Evolutionary conservation across 1,284 basidiomycete species (phyloP).

Genomic region (Papiliotrema fonsecae): DNA sequence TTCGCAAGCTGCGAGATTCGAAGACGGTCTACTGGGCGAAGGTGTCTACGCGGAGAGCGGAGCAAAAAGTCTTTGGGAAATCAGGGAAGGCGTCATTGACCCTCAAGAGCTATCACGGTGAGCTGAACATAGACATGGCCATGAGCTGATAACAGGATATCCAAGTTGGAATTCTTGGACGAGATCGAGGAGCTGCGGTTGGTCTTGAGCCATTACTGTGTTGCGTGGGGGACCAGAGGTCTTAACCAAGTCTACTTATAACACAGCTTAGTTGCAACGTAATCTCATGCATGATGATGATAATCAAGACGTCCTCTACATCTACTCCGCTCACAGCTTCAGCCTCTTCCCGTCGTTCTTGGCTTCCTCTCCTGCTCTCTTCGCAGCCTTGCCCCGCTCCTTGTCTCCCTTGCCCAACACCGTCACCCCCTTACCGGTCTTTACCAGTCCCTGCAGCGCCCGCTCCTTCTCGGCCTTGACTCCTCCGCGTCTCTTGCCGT

Average conservation of each 20-base stretch:
- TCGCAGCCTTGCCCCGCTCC: conserved; percentile 42
- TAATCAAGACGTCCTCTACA: too few species aligned
- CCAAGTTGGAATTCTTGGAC: conserved; percentile 74
- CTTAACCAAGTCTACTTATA: too few species aligned
- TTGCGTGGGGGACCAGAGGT: conserved; percentile 63
- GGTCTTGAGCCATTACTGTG: conserved; percentile 77
- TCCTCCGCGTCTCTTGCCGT: conserved; percentile 52
- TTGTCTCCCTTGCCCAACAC: conserved; percentile 68
- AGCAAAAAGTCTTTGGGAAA: conserved; percentile 64
- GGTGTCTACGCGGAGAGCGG: conserved; percentile 55
- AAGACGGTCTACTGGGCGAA: conserved; percentile 20
- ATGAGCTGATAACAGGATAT: conserved; percentile 54
- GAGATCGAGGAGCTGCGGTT: conserved; percentile 88
- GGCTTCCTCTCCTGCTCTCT: conserved; percentile 21
- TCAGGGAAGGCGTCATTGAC: conserved; percentile 58
- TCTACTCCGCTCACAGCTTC: conserved; percentile 34
- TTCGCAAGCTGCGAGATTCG: conserved; percentile 63
- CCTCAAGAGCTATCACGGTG: conserved; percentile 62
- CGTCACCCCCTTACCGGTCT: conserved; percentile 73
- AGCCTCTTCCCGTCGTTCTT: conserved; percentile 35
- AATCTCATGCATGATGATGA: not conserved
- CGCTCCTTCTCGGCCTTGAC: conserved; percentile 75
- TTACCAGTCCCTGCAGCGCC: conserved; percentile 71
- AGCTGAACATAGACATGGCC: not conserved
- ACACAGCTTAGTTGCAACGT: too few species aligned